Percentiles rank a stretch among this genome's conserved stretches.
phyloP scores from a whole-genome alignment of 768 basidiomycete genomes.

The Termitomyces eurrhizus region DNA sequence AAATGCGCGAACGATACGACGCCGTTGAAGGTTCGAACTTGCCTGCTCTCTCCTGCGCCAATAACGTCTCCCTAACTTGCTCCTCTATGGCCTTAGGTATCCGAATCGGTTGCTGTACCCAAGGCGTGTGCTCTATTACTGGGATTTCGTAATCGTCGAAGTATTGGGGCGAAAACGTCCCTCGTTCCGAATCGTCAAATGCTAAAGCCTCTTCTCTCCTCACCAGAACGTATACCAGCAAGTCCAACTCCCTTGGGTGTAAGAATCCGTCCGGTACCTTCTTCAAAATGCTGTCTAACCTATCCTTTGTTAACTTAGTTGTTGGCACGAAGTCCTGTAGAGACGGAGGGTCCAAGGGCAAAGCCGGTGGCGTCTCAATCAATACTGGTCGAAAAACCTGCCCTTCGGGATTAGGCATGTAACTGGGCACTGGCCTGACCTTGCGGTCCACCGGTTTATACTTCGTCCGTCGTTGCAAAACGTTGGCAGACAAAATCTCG shows the following conservation, averaged over 20 bases:
- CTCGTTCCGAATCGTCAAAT: conserved; percentile 20
- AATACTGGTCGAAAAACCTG: neutral
- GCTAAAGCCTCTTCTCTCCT: conserved; percentile 14
- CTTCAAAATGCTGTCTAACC: conserved; percentile 12
- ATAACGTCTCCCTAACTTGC: conserved; percentile 19
- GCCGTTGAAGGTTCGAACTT: neutral
- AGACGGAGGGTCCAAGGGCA: conserved; percentile 4
- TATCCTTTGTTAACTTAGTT: conserved; percentile 10
- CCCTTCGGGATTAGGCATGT: conserved; percentile 17
- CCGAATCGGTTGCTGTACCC: conserved; percentile 19
- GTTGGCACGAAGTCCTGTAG: neutral
- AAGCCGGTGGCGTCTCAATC: neutral
- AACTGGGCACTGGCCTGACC: conserved; percentile 20
- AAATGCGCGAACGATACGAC: conserved; percentile 21
- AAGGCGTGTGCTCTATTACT: conserved; percentile 12
- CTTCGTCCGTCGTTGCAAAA: neutral
- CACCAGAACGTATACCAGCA: conserved; percentile 15
- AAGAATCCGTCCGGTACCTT: conserved; percentile 4
- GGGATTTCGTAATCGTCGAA: conserved; percentile 31
- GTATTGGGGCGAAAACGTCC: conserved; percentile 25
- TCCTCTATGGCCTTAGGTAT: conserved; percentile 22
- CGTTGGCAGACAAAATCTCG: too few species aligned
- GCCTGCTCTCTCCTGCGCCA: conserved; percentile 9
- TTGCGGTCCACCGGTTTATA: conserved; percentile 24
- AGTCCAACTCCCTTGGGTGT: conserved; percentile 11